Percentiles rank a stretch among this genome's conserved stretches.
These are phyloP conservation scores for Chlorella variabilis DNA, from an alignment of 163 green algal genomes.

Conservation along the genomic window DNA sequence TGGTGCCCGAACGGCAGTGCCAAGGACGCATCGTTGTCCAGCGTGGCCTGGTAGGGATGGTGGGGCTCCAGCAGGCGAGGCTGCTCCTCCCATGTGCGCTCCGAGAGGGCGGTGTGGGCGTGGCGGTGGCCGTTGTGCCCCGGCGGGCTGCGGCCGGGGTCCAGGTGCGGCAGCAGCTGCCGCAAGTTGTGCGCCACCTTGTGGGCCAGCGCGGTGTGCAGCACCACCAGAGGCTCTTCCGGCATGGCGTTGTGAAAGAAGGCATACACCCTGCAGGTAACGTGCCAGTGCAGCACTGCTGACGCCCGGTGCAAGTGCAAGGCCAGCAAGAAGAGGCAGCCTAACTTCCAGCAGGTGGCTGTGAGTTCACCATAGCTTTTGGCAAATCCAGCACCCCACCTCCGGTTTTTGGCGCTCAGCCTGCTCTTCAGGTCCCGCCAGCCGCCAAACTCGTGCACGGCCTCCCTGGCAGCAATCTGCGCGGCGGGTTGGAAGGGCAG, in stretches of 20 bases:
- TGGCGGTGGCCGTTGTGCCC: too few species aligned
- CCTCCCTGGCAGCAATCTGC: conserved; percentile 48
- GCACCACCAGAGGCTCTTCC: conserved; percentile 72
- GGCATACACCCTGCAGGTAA: conserved; percentile 60
- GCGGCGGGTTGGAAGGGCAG: too few species aligned
- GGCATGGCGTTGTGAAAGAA: conserved; percentile 73
- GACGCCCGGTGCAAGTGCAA: background rate
- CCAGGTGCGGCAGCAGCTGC: conserved; percentile 47
- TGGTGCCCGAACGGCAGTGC: too few species aligned
- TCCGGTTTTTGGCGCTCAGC: conserved; percentile 45
- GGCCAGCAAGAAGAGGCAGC: background rate
- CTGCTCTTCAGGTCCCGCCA: conserved; percentile 64
- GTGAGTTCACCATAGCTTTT: too few species aligned
- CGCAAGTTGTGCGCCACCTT: conserved; percentile 55
- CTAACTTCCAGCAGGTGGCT: too few species aligned
- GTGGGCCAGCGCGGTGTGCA: conserved; percentile 68
- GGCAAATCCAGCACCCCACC: too few species aligned
- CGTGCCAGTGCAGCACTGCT: too few species aligned
- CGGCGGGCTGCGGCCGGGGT: too few species aligned
- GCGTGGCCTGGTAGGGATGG: too few species aligned
- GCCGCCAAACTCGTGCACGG: conserved; percentile 64
- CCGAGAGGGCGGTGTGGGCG: background rate
- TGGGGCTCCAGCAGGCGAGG: too few species aligned
- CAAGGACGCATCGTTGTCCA: too few species aligned
- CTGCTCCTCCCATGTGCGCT: conserved; percentile 22